Conservation (phyloP, 805 yeast species). For the Candida berthetii region DNA sequence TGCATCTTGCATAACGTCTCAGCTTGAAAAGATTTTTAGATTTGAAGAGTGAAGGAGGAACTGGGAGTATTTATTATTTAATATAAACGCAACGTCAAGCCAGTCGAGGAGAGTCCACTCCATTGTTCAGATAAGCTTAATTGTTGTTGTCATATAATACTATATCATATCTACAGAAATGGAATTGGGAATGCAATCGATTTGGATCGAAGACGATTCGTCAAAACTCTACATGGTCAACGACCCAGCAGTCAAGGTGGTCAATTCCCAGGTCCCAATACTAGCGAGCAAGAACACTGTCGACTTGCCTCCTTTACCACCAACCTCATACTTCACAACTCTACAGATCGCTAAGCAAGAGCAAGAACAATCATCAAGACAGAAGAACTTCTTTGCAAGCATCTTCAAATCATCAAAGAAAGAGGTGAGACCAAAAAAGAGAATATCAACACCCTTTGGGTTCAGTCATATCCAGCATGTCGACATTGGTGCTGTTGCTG, state of each 20-base stretch:
- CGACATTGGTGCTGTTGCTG: slow-evolving; percentile 1
- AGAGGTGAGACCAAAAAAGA: slow-evolving; percentile 6
- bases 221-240: slow-evolving; percentile 26
- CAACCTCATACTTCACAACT: slow-evolving; percentile 16
- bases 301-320: slow-evolving; percentile 29
- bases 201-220: slow-evolving; percentile 35
- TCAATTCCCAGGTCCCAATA: slow-evolving; percentile 28
- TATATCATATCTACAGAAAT: too few species aligned
- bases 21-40: not conserved
- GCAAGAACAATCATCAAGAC: slow-evolving; percentile 7
- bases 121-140: too few species aligned
- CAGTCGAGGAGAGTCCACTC: too few species aligned
- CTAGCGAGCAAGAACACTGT: slow-evolving; percentile 26
- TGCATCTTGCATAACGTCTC: too few species aligned
- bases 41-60: not conserved
- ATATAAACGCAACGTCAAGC: too few species aligned
- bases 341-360: not conserved
- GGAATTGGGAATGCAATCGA: slow-evolving; percentile 38
- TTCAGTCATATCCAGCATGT: slow-evolving; percentile 36
- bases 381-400: too few species aligned
- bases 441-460: slow-evolving; percentile 31
- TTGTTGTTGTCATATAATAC: too few species aligned
- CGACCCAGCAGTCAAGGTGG: slow-evolving; percentile 22
- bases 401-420: slow-evolving; percentile 25
- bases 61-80: too few species aligned